phyloP scores from a whole-genome alignment of 2,329 filamentous ascomycete species.

The Aspergillus puulaauensis region DNA sequence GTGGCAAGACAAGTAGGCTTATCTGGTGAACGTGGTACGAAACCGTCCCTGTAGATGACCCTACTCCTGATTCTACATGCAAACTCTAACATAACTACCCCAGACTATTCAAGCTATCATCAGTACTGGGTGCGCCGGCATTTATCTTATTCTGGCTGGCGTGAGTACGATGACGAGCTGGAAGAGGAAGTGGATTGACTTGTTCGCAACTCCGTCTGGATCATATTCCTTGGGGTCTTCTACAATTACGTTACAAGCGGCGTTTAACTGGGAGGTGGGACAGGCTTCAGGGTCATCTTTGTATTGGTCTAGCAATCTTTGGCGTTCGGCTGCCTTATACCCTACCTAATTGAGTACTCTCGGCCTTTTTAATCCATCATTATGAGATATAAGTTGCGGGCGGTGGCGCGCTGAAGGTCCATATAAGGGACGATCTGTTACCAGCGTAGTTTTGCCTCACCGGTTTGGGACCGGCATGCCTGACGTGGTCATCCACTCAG shows the following conservation, averaged over 20 bases:
- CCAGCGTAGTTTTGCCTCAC: neutral
- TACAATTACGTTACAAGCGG: neutral
- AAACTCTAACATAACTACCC: neutral
- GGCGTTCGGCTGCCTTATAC: slow-evolving; percentile 5
- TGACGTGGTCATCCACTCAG: no score
- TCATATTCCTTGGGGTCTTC: no score
- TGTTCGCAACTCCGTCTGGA: neutral
- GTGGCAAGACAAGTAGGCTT: slow-evolving; percentile 44
- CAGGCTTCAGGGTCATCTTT: neutral
- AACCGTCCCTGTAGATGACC: slow-evolving; percentile 20
- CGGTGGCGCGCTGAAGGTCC: no score
- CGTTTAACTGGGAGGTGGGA: neutral
- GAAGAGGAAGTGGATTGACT: neutral
- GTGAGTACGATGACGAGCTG: neutral
- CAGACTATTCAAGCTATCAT: slow-evolving; percentile 45
- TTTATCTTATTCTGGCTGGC: slow-evolving; percentile 23
- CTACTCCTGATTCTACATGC: neutral
- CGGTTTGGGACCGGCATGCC: no score
- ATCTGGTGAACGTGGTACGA: slow-evolving; percentile 38
- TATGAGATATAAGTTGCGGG: neutral
- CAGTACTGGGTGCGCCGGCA: slow-evolving; percentile 34
- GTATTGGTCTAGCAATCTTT: neutral
- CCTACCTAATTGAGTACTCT: slow-evolving; percentile 1
- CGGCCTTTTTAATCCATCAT: neutral
- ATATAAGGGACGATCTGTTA: neutral